These are phyloP conservation scores for Diversispora eburnea DNA, from an alignment of 192 early-diverging fungal species.

Conservation along the genomic window DNA sequence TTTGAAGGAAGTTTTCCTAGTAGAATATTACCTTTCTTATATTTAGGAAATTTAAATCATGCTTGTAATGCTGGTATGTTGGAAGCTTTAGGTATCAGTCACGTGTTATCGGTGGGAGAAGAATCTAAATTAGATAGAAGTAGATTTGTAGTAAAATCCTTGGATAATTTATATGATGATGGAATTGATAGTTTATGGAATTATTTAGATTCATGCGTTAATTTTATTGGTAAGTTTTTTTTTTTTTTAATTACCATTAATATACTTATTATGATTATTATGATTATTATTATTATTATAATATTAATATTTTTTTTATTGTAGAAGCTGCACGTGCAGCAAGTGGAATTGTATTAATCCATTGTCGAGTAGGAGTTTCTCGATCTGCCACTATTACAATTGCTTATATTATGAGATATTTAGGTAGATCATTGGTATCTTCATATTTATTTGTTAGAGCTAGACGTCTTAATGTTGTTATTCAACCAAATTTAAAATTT, in stretches of 20 bases:
- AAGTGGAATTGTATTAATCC: conserved; percentile 44
- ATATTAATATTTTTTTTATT: background rate
- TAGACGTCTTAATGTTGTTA: conserved; percentile 57
- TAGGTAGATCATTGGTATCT: conserved; percentile 45
- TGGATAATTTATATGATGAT: conserved; percentile 60
- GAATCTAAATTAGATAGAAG: conserved; percentile 42
- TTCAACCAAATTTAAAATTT: conserved; percentile 61
- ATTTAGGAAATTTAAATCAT: conserved; percentile 60
- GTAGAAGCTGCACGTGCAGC: conserved; percentile 46
- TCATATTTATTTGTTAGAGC: conserved; percentile 58
- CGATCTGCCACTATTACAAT: conserved; percentile 58
- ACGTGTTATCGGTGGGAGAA: conserved; percentile 58
- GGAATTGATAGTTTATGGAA: conserved; percentile 55
- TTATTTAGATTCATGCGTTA: conserved; percentile 45
- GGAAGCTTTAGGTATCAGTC: conserved; percentile 48
- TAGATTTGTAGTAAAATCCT: conserved; percentile 44
- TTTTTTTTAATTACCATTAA: background rate
- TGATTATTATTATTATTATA: background rate
- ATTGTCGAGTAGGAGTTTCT: conserved; percentile 59
- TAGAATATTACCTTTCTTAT: conserved; percentile 53
- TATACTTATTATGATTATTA: background rate
- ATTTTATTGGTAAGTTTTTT: conserved; percentile 48
- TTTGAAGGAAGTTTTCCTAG: conserved; percentile 65
- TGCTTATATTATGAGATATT: conserved; percentile 53
- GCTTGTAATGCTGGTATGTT: conserved; percentile 57